Conservation (phyloP, 495 filamentous ascomycete species). For the Xylaria nigripes region DNA sequence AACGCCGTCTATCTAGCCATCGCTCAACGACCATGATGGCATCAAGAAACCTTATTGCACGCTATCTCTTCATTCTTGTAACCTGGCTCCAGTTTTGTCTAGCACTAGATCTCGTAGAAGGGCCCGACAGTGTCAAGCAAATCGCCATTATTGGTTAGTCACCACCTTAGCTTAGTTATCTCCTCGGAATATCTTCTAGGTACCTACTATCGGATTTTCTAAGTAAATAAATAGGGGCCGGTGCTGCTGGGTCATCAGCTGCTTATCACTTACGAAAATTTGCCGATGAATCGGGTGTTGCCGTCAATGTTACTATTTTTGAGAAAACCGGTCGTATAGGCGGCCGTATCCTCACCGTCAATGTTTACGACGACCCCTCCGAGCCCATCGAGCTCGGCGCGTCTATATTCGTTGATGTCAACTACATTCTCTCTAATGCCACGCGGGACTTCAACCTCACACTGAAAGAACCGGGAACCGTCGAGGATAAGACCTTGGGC, state of each 20-base stretch:
- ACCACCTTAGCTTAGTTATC: too few relatives aligned
- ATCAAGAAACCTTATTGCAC: not conserved
- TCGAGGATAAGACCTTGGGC: constrained; percentile 46
- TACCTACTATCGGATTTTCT: not conserved
- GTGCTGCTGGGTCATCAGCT: constrained; percentile 77
- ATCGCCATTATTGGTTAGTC: constrained; percentile 39
- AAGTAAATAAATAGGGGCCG: constrained; percentile 58
- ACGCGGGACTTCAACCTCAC: constrained; percentile 62
- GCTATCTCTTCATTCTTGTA: not conserved
- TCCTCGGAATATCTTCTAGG: not conserved
- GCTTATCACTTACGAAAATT: constrained; percentile 74
- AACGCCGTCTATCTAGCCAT: not conserved
- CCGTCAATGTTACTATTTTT: constrained; percentile 76
- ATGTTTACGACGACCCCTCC: constrained; percentile 61
- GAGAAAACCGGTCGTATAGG: constrained; percentile 75
- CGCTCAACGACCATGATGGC: not conserved
- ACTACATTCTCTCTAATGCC: constrained; percentile 71
- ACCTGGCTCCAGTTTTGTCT: not conserved
- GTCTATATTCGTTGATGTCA: constrained; percentile 84
- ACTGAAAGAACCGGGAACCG: constrained; percentile 23
- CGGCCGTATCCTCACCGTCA: constrained; percentile 81
- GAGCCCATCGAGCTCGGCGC: constrained; percentile 81
- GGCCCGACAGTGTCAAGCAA: constrained; percentile 23
- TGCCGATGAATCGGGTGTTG: constrained; percentile 43
- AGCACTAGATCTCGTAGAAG: not conserved